A percentile compares a stretch with the other conserved stretches of the same genome.
phyloP scores from a whole-genome alignment of 2,329 filamentous ascomycete species.

The Xylariaceae sp. region DNA sequence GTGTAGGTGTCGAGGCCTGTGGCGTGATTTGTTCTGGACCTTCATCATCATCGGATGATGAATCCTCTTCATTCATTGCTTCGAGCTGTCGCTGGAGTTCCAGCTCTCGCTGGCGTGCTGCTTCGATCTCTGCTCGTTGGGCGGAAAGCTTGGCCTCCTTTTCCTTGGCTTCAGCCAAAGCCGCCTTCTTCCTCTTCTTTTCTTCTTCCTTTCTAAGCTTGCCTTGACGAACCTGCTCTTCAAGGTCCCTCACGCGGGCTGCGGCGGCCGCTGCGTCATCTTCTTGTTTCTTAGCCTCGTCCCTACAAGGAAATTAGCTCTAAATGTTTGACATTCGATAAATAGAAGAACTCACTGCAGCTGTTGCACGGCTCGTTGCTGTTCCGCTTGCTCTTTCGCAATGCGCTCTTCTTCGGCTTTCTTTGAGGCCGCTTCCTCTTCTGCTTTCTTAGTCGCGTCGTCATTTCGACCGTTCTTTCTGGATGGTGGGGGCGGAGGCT shows the following conservation, averaged over 20 bases:
- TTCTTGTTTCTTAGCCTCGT: conserved; percentile 70
- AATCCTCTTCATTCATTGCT: conserved; percentile 66
- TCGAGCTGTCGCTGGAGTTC: conserved; percentile 87
- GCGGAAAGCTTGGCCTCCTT: conserved; percentile 81
- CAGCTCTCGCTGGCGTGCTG: conserved; percentile 81
- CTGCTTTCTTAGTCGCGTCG: conserved; percentile 33
- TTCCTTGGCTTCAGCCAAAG: conserved; percentile 78
- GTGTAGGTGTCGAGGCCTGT: conserved; percentile 56
- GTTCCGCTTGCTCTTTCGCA: conserved; percentile 68
- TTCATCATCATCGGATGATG: conserved; percentile 78
- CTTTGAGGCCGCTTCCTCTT: conserved; percentile 52
- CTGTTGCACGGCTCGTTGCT: conserved; percentile 67
- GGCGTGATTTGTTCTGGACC: conserved; percentile 66
- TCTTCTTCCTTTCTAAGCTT: conserved; percentile 97
- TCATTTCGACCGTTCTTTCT: conserved; percentile 66
- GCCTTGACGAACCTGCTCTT: conserved; percentile 88
- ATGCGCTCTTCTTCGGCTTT: conserved; percentile 64
- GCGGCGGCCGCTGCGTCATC: conserved; percentile 76
- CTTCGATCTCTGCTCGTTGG: conserved; percentile 87
- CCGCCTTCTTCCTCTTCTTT: conserved; percentile 87
- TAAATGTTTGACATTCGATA: conserved; percentile 1
- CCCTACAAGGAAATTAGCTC: conserved; percentile 46
- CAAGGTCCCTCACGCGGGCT: conserved; percentile 79
- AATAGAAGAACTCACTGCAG: conserved; percentile 70
- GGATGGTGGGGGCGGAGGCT: conserved; percentile 73